phyloP scores from a whole-genome alignment of 352 stramenopile species.

The Globisporangium irregulare region DNA sequence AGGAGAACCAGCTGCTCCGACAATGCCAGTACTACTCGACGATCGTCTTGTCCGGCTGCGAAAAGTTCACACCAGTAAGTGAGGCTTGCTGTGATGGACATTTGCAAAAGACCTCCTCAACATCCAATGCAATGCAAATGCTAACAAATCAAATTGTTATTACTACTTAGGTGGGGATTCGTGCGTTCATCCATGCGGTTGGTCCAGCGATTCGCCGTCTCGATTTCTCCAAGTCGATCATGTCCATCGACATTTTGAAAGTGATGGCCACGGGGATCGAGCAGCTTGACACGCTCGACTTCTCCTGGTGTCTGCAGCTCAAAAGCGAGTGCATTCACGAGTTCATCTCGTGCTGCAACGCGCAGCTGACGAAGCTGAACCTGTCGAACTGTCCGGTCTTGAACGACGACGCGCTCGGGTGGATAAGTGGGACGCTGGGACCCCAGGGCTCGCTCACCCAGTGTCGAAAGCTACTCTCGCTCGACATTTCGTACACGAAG shows the following conservation, averaged over 20 bases:
- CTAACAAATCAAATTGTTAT: neutral
- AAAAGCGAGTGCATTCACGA: conserved; percentile 53
- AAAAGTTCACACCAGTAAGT: conserved; percentile 43
- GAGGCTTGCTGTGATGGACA: neutral
- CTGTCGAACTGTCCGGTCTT: conserved; percentile 53
- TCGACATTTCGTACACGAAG: conserved; percentile 64
- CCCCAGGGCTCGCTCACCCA: conserved; percentile 63
- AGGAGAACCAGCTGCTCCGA: conserved; percentile 15
- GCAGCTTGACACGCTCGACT: conserved; percentile 47
- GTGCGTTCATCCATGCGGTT: conserved; percentile 61
- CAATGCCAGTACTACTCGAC: conserved; percentile 35
- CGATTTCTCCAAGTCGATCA: conserved; percentile 43
- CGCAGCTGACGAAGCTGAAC: conserved; percentile 50
- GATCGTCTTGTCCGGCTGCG: conserved; percentile 52
- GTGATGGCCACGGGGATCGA: conserved; percentile 72
- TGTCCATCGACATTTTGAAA: conserved; percentile 60
- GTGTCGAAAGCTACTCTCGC: conserved; percentile 54
- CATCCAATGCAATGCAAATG: neutral
- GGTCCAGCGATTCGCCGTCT: conserved; percentile 43
- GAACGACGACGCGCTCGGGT: conserved; percentile 71
- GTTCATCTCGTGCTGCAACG: conserved; percentile 73
- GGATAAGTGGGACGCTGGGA: conserved; percentile 62
- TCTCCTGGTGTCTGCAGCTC: conserved; percentile 56
- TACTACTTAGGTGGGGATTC: conserved; percentile 53
- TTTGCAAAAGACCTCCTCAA: neutral